Evolutionary conservation across 225 moss, liverwort and hornwort genomes (phyloP).

Genomic region (Neckera pumila): DNA sequence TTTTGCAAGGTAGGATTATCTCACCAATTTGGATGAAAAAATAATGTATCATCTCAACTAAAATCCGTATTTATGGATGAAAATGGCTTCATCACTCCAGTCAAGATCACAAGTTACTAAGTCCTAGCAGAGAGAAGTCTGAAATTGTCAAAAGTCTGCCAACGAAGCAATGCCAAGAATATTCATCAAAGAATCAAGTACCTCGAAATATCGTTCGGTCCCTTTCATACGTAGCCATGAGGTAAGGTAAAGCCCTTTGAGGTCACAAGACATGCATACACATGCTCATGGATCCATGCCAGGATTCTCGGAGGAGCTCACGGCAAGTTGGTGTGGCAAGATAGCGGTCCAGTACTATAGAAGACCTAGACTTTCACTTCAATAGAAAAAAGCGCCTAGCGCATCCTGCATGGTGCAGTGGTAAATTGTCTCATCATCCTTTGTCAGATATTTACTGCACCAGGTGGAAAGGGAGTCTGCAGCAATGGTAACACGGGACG

Average conservation of each 20-base stretch:
- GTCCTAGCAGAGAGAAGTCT: neutral
- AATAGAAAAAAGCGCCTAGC: neutral
- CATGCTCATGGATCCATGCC: neutral
- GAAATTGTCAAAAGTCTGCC: neutral
- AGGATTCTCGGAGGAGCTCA: neutral
- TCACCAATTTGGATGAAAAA: too few relatives aligned
- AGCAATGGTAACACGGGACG: neutral
- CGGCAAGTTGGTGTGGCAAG: conserved; percentile 1
- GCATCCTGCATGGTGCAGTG: neutral
- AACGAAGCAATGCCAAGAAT: neutral
- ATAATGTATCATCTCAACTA: too few relatives aligned
- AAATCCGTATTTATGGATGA: too few relatives aligned
- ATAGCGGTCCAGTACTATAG: neutral
- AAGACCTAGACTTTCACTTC: neutral
- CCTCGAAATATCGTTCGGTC: neutral
- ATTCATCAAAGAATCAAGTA: neutral
- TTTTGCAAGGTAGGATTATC: too few relatives aligned
- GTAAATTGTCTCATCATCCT: neutral
- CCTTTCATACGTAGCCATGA: neutral
- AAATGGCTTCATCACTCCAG: too few relatives aligned
- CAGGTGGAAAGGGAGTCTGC: neutral
- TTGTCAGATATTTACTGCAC: neutral
- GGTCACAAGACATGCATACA: neutral
- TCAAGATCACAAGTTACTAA: neutral
- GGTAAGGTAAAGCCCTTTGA: neutral